These are phyloP conservation scores for Phyllostachys edulis DNA, from an alignment of 176 grass and related monocot genomes.

Conservation along the genomic window DNA sequence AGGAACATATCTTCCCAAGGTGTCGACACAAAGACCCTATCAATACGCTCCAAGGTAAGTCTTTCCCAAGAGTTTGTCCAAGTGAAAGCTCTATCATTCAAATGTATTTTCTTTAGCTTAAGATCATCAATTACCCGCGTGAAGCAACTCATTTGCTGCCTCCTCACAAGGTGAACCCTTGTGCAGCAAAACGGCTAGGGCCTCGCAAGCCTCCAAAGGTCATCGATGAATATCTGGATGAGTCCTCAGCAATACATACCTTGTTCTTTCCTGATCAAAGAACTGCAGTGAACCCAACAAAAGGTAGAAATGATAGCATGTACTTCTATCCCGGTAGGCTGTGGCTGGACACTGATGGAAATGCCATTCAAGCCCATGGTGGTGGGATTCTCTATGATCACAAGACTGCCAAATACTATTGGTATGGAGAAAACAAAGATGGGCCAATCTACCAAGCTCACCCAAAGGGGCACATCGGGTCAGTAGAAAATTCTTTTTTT, in stretches of 20 bases:
- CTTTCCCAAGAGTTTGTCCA: too few relatives aligned
- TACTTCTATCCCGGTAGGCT: slow-evolving; percentile 70
- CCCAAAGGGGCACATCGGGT: slow-evolving; percentile 58
- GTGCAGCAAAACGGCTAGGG: slow-evolving; percentile 65
- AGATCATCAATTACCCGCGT: too few relatives aligned
- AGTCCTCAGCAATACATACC: slow-evolving; percentile 72
- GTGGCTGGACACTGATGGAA: slow-evolving; percentile 86
- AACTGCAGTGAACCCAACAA: slow-evolving; percentile 41
- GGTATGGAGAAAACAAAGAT: slow-evolving; percentile 97
- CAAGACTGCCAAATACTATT: slow-evolving; percentile 62
- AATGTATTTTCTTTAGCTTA: too few relatives aligned
- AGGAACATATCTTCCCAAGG: too few relatives aligned
- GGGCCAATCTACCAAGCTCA: slow-evolving; percentile 67
- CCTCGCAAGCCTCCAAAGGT: slow-evolving; percentile 39
- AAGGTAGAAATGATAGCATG: slow-evolving; percentile 49
- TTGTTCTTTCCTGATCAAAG: slow-evolving; percentile 64
- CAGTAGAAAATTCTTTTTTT: slow-evolving; percentile 38
- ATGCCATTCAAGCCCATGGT: slow-evolving; percentile 90
- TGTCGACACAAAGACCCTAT: too few relatives aligned
- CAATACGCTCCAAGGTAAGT: too few relatives aligned
- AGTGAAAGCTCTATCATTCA: too few relatives aligned
- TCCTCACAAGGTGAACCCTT: slow-evolving; percentile 64
- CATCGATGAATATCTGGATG: slow-evolving; percentile 79
- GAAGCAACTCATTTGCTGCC: too few relatives aligned
- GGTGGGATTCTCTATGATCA: slow-evolving; percentile 80